Evolutionary conservation across 768 basidiomycete genomes (phyloP).

Genomic region (Lepiota subincarnata): DNA sequence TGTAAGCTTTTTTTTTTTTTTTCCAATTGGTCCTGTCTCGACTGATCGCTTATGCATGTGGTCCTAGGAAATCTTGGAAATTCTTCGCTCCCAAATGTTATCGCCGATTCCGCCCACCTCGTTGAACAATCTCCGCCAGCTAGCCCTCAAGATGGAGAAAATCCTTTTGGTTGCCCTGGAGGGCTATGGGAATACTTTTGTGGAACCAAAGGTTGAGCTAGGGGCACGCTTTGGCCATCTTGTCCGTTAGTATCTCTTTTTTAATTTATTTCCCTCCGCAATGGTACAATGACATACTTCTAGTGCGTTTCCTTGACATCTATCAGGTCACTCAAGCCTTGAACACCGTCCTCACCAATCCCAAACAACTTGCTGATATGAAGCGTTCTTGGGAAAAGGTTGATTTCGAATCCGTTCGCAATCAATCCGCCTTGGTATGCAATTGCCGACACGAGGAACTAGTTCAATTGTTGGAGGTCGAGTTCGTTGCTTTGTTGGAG

Average conservation of each 20-base stretch:
- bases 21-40: not conserved
- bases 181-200: constrained; percentile 82
- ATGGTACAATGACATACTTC: constrained; percentile 11
- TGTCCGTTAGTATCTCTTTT: constrained; percentile 57
- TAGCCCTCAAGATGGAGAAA: constrained; percentile 91
- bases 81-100: constrained; percentile 80
- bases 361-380: constrained; percentile 83
- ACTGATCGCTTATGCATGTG: constrained; percentile 13
- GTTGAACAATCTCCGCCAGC: constrained; percentile 67
- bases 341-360: constrained; percentile 83
- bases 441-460: constrained; percentile 90
- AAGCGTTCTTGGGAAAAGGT: constrained; percentile 84
- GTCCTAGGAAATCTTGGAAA: constrained; percentile 79
- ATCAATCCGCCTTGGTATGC: constrained; percentile 90
- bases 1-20: constrained; percentile 46
- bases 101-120: constrained; percentile 67
- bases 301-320: constrained; percentile 89
- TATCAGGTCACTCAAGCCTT: constrained; percentile 90
- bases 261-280: constrained; percentile 10
- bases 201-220: constrained; percentile 87
- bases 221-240: constrained; percentile 90
- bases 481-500: constrained; percentile 77
- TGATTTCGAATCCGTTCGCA: constrained; percentile 87
- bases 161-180: constrained; percentile 78
- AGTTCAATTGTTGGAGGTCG: constrained; percentile 78